Conservation (phyloP, 2,329 filamentous ascomycete species). For the Fusarium hostae region DNA sequence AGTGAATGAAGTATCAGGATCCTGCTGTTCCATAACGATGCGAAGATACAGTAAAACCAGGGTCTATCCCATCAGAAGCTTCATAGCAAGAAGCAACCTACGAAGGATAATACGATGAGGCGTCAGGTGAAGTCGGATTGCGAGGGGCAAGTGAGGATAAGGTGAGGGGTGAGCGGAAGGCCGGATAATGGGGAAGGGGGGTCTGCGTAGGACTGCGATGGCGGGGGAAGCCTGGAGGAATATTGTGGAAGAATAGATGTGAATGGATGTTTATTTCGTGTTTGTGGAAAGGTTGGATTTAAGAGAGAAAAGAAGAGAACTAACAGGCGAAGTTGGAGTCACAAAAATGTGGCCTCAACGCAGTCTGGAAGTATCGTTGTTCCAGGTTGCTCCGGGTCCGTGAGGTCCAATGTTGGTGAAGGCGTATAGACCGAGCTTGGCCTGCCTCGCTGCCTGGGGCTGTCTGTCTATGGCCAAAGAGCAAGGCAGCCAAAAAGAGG, state of each 20-base stretch:
- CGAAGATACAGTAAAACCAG: constrained; percentile 46
- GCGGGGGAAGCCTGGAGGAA: constrained; percentile 25
- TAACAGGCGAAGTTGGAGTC: constrained; percentile 25
- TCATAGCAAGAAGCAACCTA: constrained; percentile 38
- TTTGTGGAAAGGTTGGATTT: constrained; percentile 8
- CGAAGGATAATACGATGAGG: constrained; percentile 32
- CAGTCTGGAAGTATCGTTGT: constrained; percentile 29
- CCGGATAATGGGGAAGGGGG: constrained; percentile 42
- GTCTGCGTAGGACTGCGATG: constrained; percentile 32
- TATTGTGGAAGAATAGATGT: constrained; percentile 7
- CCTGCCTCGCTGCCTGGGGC: constrained; percentile 27
- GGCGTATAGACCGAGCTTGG: constrained; percentile 31
- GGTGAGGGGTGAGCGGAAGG: constrained; percentile 44
- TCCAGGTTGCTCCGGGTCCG: constrained; percentile 32
- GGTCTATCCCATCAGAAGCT: constrained; percentile 45
- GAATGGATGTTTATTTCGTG: constrained; percentile 11
- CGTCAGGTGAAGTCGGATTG: constrained; percentile 39
- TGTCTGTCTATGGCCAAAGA: constrained; percentile 11
- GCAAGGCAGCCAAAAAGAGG: constrained; percentile 16
- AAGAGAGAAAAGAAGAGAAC: constrained; percentile 22
- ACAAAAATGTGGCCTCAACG: constrained; percentile 20
- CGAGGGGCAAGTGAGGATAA: constrained; percentile 41
- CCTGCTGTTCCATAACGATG: constrained; percentile 65
- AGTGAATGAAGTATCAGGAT: constrained; percentile 43
- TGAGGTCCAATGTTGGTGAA: constrained; percentile 16